Percentiles rank a stretch among this genome's conserved stretches.
Conservation (phyloP, 305 asterid species). For the Fraxinus floribunda region DNA sequence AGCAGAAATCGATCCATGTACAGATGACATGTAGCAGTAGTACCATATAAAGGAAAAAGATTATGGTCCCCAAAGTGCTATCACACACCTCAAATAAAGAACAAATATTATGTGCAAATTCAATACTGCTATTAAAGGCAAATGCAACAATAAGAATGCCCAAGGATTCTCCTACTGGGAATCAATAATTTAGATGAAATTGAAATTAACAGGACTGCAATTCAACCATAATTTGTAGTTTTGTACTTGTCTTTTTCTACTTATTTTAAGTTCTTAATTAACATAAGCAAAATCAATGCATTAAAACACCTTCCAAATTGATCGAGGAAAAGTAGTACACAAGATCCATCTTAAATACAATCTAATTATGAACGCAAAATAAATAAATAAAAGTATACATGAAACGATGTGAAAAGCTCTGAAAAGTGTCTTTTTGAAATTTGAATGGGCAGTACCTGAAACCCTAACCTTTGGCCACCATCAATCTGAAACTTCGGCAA, state of each 20-base stretch:
- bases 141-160: not conserved
- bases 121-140: conserved; percentile 3
- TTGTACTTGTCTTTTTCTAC: not conserved
- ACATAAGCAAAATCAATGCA: not conserved
- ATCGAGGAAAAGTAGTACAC: not conserved
- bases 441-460: conserved; percentile 41
- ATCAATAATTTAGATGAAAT: conserved; percentile 12
- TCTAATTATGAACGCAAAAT: not conserved
- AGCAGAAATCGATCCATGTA: not conserved
- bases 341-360: not conserved
- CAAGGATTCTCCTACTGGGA: not conserved
- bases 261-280: not conserved
- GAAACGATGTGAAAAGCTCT: not conserved
- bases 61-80: conserved; percentile 18
- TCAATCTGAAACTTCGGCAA: conserved; percentile 36
- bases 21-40: conserved; percentile 3
- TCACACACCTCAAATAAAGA: conserved; percentile 15
- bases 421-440: conserved; percentile 14
- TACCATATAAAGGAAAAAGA: not conserved
- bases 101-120: not conserved
- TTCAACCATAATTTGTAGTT: not conserved
- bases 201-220: conserved; percentile 4
- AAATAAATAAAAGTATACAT: not conserved
- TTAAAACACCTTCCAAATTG: not conserved
- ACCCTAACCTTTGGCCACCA: conserved; percentile 31